Conservation (phyloP, 2,329 filamentous ascomycete species). For the Colletotrichum liriopes region DNA sequence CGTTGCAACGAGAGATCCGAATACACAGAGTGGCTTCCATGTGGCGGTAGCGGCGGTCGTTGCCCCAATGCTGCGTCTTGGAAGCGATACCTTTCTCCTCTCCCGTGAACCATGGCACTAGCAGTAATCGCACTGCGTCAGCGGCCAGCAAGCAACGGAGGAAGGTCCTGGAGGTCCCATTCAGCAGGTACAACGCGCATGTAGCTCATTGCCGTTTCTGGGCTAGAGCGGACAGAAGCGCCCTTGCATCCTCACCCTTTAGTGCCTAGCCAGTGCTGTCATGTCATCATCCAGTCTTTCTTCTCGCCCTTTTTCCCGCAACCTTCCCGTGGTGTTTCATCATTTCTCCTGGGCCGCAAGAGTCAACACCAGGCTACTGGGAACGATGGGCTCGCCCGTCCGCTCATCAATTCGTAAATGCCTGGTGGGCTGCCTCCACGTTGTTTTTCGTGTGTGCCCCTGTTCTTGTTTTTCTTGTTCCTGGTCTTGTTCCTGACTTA, state of each 20-base stretch:
- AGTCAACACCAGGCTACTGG: constrained; percentile 34
- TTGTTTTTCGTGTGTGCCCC: constrained; percentile 14
- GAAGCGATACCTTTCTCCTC: not conserved
- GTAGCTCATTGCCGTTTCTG: constrained; percentile 32
- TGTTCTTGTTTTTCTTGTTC: constrained; percentile 18
- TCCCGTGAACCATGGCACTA: not conserved
- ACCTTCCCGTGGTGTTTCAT: constrained; percentile 39
- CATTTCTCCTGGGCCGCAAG: constrained; percentile 31
- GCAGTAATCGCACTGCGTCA: not conserved
- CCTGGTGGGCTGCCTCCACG: constrained; percentile 35
- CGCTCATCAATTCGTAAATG: constrained; percentile 23
- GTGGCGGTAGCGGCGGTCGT: not conserved
- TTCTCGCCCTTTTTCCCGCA: constrained; percentile 20
- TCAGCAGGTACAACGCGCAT: constrained; percentile 1
- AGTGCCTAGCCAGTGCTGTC: constrained; percentile 13
- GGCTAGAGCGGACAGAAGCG: constrained; percentile 17
- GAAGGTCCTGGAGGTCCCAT: constrained; percentile 1
- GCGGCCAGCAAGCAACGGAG: constrained; percentile 7
- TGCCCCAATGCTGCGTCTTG: constrained; percentile 3
- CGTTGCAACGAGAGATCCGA: not conserved
- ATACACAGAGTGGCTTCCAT: not conserved
- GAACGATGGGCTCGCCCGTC: constrained; percentile 21
- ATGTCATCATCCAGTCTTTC: constrained; percentile 39
- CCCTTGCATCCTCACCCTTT: constrained; percentile 17
- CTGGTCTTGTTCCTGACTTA: constrained; percentile 24